Conservation (phyloP, 805 yeast species). For the Candida patagonica region DNA sequence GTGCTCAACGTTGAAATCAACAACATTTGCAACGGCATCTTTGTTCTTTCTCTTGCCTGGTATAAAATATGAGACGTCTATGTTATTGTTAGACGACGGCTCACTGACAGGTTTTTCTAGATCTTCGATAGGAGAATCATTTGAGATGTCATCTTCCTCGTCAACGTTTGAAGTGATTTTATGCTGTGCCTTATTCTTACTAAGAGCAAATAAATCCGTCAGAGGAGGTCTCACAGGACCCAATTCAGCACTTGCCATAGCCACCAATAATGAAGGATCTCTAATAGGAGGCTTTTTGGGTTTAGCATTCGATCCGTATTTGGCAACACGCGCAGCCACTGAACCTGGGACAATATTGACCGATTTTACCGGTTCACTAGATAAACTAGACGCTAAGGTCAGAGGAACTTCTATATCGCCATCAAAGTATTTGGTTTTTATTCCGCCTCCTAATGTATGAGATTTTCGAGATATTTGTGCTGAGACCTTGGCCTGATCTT, state of each 20-base stretch:
- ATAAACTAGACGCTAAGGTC: background rate
- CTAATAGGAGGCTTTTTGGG: background rate
- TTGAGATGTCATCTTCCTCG: background rate
- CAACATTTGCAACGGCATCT: slow-evolving; percentile 21
- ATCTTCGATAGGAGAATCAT: background rate
- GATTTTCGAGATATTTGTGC: slow-evolving; percentile 6
- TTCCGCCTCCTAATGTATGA: slow-evolving; percentile 16
- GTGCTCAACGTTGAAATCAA: slow-evolving; percentile 31
- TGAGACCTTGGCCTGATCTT: background rate
- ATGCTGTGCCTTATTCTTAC: background rate
- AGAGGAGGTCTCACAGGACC: background rate
- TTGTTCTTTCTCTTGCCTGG: slow-evolving; percentile 3
- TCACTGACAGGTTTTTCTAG: background rate
- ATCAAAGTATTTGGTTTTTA: slow-evolving; percentile 12
- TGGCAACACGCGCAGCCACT: slow-evolving; percentile 16
- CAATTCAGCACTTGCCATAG: background rate
- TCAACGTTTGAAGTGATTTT: background rate
- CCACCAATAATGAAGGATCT: background rate
- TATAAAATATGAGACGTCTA: slow-evolving; percentile 2
- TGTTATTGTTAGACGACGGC: background rate
- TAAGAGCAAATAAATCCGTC: background rate
- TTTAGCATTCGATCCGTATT: slow-evolving; percentile 9
- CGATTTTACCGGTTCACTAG: background rate
- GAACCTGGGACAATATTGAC: slow-evolving; percentile 15
- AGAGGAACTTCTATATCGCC: slow-evolving; percentile 14